Evolutionary conservation across 2,329 filamentous ascomycete species (phyloP).

Genomic region (Pestalotiopsis fici): DNA sequence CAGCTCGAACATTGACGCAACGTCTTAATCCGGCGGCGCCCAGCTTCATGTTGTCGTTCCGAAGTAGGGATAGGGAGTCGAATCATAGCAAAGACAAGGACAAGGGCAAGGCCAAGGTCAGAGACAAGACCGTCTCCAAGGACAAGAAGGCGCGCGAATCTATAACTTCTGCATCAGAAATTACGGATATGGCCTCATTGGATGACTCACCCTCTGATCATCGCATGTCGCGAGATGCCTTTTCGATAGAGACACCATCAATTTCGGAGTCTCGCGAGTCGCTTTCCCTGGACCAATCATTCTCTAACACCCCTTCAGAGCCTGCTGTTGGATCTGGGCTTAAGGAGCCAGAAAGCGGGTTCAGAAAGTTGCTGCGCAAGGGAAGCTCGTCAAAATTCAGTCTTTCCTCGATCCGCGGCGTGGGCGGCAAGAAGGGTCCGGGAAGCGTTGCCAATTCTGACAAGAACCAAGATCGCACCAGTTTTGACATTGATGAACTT

Average conservation of each 20-base stretch:
- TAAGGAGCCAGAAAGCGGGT: constrained; percentile 57
- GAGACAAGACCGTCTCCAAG: constrained; percentile 38
- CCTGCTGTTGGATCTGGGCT: constrained; percentile 39
- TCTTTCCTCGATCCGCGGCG: constrained; percentile 52
- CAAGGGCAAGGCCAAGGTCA: constrained; percentile 38
- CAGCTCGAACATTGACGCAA: constrained; percentile 52
- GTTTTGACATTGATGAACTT: constrained; percentile 60
- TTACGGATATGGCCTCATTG: constrained; percentile 34
- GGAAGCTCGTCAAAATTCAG: constrained; percentile 68
- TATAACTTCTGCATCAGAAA: constrained; percentile 39
- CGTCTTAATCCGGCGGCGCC: constrained; percentile 86
- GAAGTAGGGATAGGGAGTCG: constrained; percentile 32
- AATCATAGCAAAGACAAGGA: constrained; percentile 33
- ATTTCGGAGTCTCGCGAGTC: constrained; percentile 63
- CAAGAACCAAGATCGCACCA: constrained; percentile 58
- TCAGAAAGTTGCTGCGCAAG: constrained; percentile 65
- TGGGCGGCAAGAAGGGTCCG: constrained; percentile 57
- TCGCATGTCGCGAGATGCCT: constrained; percentile 56
- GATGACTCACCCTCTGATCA: constrained; percentile 53
- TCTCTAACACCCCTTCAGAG: constrained; percentile 61
- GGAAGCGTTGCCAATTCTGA: constrained; percentile 60
- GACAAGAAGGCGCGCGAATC: constrained; percentile 35
- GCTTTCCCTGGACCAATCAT: constrained; percentile 52
- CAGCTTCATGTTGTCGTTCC: constrained; percentile 60
- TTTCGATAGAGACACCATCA: constrained; percentile 60